A percentile compares a stretch with the other conserved stretches of the same genome.
Evolutionary conservation across 139 green algal species (phyloP).

Genomic region (Closterium sp.): DNA sequence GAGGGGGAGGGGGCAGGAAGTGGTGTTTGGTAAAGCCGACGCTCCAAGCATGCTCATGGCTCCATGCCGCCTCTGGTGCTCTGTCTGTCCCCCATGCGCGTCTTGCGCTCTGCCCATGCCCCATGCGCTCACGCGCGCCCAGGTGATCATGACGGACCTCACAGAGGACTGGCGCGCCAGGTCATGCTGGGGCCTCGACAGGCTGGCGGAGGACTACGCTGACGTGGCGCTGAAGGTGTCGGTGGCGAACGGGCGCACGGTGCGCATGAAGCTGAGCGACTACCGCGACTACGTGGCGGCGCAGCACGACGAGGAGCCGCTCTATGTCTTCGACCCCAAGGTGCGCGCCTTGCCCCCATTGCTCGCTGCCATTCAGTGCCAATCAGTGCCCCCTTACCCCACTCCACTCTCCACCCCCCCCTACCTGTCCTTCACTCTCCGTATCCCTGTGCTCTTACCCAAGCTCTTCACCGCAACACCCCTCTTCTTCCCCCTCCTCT

Average conservation of each 20-base stretch:
- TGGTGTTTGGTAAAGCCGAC: too few species aligned
- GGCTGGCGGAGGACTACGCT: not conserved
- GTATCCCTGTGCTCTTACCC: not conserved
- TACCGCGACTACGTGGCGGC: slow-evolving; percentile 30
- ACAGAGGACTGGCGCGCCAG: slow-evolving; percentile 8
- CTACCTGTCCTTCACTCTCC: not conserved
- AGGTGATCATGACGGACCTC: slow-evolving; percentile 41
- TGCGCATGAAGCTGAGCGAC: slow-evolving; percentile 37
- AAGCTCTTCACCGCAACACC: not conserved
- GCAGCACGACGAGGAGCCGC: slow-evolving; percentile 45
- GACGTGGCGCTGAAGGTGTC: slow-evolving; percentile 27
- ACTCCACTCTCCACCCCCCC: not conserved
- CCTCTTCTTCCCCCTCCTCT: too few species aligned
- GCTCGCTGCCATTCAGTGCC: too few species aligned
- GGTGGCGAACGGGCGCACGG: slow-evolving; percentile 9
- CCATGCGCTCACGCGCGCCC: not conserved
- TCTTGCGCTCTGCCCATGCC: too few species aligned
- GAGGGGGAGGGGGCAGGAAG: too few species aligned
- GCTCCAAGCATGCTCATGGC: too few species aligned
- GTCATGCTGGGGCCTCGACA: slow-evolving; percentile 6
- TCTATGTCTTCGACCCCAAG: slow-evolving; percentile 50
- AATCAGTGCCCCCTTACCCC: too few species aligned
- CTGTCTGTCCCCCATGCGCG: too few species aligned
- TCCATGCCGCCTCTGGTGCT: too few species aligned
- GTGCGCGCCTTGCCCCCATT: too few species aligned